phyloP scores from a whole-genome alignment of 1,284 basidiomycete genomes.

The Malassezia cuniculi region DNA sequence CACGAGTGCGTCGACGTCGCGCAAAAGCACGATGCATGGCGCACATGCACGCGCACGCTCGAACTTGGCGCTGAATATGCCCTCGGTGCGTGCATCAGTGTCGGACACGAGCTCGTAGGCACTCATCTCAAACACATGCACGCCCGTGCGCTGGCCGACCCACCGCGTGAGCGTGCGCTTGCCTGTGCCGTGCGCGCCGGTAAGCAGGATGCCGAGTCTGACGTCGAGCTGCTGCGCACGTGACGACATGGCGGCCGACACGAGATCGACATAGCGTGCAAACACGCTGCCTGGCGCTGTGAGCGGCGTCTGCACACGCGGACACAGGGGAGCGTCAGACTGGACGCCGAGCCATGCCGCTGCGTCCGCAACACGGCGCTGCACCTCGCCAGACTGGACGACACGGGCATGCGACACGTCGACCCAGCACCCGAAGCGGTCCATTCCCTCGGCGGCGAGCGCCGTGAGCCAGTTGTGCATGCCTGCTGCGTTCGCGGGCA shows the following conservation, averaged over 20 bases:
- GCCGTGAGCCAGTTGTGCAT: constrained; percentile 6
- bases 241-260: constrained; percentile 31
- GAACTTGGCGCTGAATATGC: constrained; percentile 60
- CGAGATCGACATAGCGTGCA: constrained; percentile 18
- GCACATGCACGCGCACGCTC: constrained; percentile 67
- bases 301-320: constrained; percentile 16
- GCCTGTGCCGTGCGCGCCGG: constrained; percentile 61
- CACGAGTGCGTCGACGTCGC: constrained; percentile 70
- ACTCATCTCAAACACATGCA: constrained; percentile 74
- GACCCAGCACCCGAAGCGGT: constrained; percentile 44
- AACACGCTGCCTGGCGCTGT: constrained; percentile 18
- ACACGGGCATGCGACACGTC: constrained; percentile 63
- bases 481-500: constrained; percentile 1
- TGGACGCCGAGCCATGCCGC: constrained; percentile 53
- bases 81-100: constrained; percentile 65
- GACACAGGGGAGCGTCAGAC: constrained; percentile 21
- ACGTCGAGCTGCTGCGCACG: constrained; percentile 25
- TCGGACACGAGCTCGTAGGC: constrained; percentile 76
- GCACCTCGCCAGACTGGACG: constrained; percentile 64
- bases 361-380: constrained; percentile 56
- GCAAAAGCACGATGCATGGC: constrained; percentile 71
- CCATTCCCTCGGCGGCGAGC: constrained; percentile 3
- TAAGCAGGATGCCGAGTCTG: constrained; percentile 53
- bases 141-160: constrained; percentile 57
- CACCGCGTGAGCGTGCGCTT: constrained; percentile 55